Evolutionary conservation across 139 green algal species (phyloP), one percentile per base, ranked within the genome.

Genomic region (Edaphochlamys debaryana): DNA sequence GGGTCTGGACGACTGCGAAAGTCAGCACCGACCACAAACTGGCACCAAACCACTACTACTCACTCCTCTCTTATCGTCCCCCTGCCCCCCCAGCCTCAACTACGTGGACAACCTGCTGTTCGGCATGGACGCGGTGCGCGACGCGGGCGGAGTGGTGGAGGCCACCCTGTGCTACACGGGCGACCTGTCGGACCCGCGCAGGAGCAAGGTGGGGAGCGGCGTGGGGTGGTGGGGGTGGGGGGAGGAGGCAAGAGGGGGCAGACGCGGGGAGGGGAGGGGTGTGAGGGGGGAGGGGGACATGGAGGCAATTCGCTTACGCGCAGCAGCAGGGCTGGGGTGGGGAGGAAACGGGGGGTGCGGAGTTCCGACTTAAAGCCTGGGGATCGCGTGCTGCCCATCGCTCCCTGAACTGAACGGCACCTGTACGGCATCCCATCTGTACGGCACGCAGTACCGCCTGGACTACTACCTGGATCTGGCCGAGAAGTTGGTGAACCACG

Each of bases 91-190:
- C n/a, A n/a, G n/a, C n/a, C 86, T 98, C 36, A 98, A 98, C 90
- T 96, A 97, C 86, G 64, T 95, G 30, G 93, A 96, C 86, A 95
- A 98, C 87, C 86, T 98, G 34, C 93, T 92, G 84, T 99, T 98
- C 85, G 95, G 95, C 60, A 94, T 99, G 42, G 95, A 98, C 85
- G 82, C 91, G 6, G 95, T 98, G 62, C 75, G 81, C n/a, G 79
- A 88, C 36, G 93, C 93, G 27, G 89, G 89, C 54, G 95, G 94
- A 42, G 92, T 98, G 50, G 90, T 89, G 22, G 94, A 98, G 90
- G 96, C 89, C 37, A 98, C 95, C 27, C 94, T 99, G 72, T 98
- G 96, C 92, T 99, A 98, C 92, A 98, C 95, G 0, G 95, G 95
- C 36, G 95, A 98, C 87, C 79, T 98, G 22, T 79, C 85, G 19